phyloP scores from a whole-genome alignment of 805 yeast species.

The Candida pseudoglaebosa region DNA sequence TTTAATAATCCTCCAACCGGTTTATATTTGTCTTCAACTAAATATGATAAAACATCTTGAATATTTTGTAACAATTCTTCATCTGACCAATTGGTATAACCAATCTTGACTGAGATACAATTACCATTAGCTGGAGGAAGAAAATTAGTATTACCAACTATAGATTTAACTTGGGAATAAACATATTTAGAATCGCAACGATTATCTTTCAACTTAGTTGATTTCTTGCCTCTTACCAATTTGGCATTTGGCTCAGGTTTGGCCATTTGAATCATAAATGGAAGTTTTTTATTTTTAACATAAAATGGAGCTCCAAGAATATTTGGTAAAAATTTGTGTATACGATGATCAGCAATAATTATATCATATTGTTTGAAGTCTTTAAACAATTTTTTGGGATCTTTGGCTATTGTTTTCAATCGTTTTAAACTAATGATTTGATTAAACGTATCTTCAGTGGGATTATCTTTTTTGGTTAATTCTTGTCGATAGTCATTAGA shows the following conservation, averaged over 20 bases:
- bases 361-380: conserved; percentile 61
- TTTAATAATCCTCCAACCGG: conserved; percentile 60
- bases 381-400: conserved; percentile 43
- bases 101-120: conserved; percentile 57
- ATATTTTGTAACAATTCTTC: conserved; percentile 49
- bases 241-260: conserved; percentile 32
- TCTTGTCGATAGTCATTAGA: conserved; percentile 50
- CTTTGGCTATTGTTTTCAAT: conserved; percentile 43
- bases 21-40: conserved; percentile 39
- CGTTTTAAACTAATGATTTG: conserved; percentile 59
- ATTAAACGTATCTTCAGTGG: conserved; percentile 58
- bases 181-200: conserved; percentile 65
- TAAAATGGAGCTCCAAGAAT: conserved; percentile 60
- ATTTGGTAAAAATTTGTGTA: conserved; percentile 56
- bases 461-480: conserved; percentile 44
- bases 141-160: conserved; percentile 58
- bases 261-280: conserved; percentile 63
- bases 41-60: conserved; percentile 45
- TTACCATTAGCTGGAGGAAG: conserved; percentile 58
- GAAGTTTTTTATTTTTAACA: conserved; percentile 60
- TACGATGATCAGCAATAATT: conserved; percentile 65
- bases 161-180: conserved; percentile 58
- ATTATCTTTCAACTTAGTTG: conserved; percentile 48
- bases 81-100: conserved; percentile 45
- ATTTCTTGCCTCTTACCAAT: conserved; percentile 24